Evolutionary conservation across 2,329 filamentous ascomycete genomes (phyloP), one percentile per base, ranked within the genome.

Genomic region (Pseudogymnoascus sp.): DNA sequence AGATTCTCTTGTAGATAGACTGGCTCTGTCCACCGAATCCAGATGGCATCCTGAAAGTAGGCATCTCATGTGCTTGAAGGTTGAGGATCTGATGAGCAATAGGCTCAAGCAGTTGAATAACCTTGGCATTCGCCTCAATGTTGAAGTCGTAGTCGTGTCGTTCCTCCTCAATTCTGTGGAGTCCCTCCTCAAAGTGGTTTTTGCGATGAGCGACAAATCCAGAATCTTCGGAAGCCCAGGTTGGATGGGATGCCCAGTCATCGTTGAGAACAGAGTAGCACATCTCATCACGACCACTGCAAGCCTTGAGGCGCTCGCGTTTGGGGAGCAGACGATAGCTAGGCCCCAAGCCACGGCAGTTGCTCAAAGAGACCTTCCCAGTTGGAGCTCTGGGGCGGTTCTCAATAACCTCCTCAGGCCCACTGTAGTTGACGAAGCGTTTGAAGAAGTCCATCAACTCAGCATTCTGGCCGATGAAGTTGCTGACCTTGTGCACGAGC

Each of bases 61-160:
- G 82, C 50, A 90, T 82, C 71, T 96, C 92, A 3, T 83, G 77
- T 5, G 90, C 81, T 7, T 83, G 84, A 83, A 97, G 89, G 44
- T 89, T 87, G 14, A 93, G 82, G 76, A 99, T 90, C 71, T 96
- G 89, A 72, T 96, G 92, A 1, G 91, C 92, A 64, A 97, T 91
- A 0, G 95, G 95, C 74, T 97, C 93, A 42, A 99, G 85, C 4
- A 99, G 86, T 75, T 97, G 95, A 64, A 99, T 96, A 60, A 95
- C 97, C 69, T 96, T 93, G 65, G 89, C 85, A 72, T 95, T 96
- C 7, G 91, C 90, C 77, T 99, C 95, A 62, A 99, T 97, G 73
- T 97, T 95, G 77, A 96, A 96, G 75, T 99, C 95, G 71, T 99
- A 99, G 73, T 99, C 95, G 73, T 99, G 95, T 4, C 95, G 89